phyloP scores from a whole-genome alignment of 176 grass and related monocot genomes.

The Carex parvula region DNA sequence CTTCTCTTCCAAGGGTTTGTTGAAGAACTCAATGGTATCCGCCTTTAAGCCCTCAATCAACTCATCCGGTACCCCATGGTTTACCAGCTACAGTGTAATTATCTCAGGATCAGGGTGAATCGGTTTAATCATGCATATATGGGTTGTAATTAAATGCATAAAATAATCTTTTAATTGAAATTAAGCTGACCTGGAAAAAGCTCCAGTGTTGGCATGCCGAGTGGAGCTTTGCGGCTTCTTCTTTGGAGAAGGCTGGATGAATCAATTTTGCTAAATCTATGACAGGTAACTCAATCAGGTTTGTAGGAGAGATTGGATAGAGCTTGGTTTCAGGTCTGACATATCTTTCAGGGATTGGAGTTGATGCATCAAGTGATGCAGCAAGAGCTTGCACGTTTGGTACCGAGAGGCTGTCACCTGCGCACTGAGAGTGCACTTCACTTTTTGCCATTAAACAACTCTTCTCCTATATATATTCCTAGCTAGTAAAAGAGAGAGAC shows the following conservation, averaged over 20 bases:
- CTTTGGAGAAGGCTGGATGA: not conserved
- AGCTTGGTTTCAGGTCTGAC: slow-evolving; percentile 28
- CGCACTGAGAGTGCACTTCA: not conserved
- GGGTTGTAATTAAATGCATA: not conserved
- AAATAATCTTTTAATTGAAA: not conserved
- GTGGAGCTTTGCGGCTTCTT: slow-evolving; percentile 31
- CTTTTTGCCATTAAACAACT: not conserved
- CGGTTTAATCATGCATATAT: not conserved
- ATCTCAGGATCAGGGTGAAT: not conserved
- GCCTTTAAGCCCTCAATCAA: slow-evolving; percentile 35
- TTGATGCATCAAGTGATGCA: not conserved
- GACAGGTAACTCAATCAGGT: slow-evolving; percentile 19
- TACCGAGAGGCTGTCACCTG: slow-evolving; percentile 1
- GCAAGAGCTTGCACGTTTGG: slow-evolving; percentile 47
- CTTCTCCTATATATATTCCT: not conserved
- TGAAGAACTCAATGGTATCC: slow-evolving; percentile 31
- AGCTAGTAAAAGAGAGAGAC: not conserved
- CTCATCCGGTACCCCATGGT: slow-evolving; percentile 46
- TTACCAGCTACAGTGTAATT: slow-evolving; percentile 28
- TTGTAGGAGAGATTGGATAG: not conserved
- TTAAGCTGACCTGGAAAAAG: slow-evolving; percentile 42
- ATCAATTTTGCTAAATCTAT: slow-evolving; percentile 35
- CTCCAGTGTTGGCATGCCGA: slow-evolving; percentile 45
- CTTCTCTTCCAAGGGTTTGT: slow-evolving; percentile 42
- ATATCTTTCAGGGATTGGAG: slow-evolving; percentile 25